Conservation (phyloP, 495 filamentous ascomycete species). For the Podospora didyma region DNA sequence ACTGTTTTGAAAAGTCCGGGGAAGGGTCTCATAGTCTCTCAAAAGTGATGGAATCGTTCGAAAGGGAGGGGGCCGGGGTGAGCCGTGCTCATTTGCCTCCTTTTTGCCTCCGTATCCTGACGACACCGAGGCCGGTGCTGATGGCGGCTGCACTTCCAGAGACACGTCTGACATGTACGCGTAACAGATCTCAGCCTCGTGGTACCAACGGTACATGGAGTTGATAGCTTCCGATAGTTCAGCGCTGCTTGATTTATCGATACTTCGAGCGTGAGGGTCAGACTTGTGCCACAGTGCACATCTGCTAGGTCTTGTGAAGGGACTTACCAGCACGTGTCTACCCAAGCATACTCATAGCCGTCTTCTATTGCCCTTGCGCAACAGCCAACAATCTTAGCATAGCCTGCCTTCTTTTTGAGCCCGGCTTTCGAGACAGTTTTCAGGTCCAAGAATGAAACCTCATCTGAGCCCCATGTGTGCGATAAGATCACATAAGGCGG, state of each 20-base stretch:
- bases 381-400: conserved; percentile 19
- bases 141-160: neutral
- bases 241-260: neutral
- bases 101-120: neutral
- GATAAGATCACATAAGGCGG: conserved; percentile 41
- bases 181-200: conserved; percentile 22
- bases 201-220: conserved; percentile 6
- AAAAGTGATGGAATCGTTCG: conserved; percentile 15
- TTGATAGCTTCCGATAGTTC: neutral
- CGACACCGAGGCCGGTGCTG: neutral
- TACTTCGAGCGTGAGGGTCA: neutral
- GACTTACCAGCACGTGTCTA: conserved; percentile 27
- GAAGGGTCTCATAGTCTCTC: conserved; percentile 20
- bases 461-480: conserved; percentile 39
- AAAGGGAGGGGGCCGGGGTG: neutral
- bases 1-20: conserved; percentile 18
- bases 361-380: conserved; percentile 10
- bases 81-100: neutral
- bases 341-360: conserved; percentile 25
- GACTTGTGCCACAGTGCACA: too few species aligned
- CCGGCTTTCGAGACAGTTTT: neutral
- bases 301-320: too few species aligned
- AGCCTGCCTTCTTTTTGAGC: conserved; percentile 16
- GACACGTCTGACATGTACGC: conserved; percentile 25
- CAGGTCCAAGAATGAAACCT: conserved; percentile 39